Evolutionary conservation across 139 green algal species (phyloP), one percentile per base, ranked within the genome.

Genomic region (Pleodorina starrii): DNA sequence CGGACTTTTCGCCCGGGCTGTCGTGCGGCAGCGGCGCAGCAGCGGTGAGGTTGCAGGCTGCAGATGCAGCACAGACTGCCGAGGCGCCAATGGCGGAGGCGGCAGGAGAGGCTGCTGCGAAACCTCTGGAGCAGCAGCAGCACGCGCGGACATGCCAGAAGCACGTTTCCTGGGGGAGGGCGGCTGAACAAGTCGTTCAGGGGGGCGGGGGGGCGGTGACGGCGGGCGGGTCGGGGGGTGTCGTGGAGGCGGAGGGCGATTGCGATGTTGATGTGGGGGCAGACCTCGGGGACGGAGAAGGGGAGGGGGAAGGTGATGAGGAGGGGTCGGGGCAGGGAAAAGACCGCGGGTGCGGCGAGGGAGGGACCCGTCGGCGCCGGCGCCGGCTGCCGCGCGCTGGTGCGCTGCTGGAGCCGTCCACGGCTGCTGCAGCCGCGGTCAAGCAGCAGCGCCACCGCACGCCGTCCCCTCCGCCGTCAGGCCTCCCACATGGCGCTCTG

Each of bases 101-200:
- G 63, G 2, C 63, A 38, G 63, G 14, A 38, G 25, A 19, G 27
- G 63, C 63, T 32, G 17, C 57, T 11, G 57, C 57, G 23, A n/a
- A 77, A 27, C 72, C 57, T 36, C 71, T 29, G 71, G 10, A 78
- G 71, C 71, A 51, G 71, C 71, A 78, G 40, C 72, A 54, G 40
- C 72, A 80, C 9, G 40, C 42, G 25, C 72, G 42, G 72, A 12
- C 57, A 57, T 59, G 40, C 35, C 76, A 86, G 14, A 84, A 88
- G 21, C 57, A 85, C 48, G 35, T 88, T 35, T 87, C 81, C 16
- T 87, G 81, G 81, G 81, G 60, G 9, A 19, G 16, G 10, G 36
- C 25, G 36, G 54, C 50, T 32, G 81, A 66, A n/a, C 29, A 48
- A 32, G 16, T 9, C 6, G 46, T 14, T 57, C 29, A 63, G 2